Conservation (phyloP, 139 green algal genomes). For the Chlamydomonas eustigma region DNA sequence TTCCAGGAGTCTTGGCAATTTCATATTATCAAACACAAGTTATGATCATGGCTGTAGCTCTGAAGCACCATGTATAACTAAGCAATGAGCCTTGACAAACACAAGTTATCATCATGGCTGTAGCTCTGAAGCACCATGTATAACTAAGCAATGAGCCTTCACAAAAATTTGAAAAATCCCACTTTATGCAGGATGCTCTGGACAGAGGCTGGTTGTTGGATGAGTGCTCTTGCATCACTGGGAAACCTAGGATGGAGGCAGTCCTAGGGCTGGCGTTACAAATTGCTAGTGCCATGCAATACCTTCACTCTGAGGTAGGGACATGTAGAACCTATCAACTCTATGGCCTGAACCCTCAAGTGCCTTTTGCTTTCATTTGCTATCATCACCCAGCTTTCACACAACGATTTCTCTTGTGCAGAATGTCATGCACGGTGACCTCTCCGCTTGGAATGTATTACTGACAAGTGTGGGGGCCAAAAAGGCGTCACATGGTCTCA, state of each 20-base stretch:
- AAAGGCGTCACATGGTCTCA: too few species aligned
- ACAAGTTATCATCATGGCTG: too few species aligned
- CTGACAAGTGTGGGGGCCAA: constrained; percentile 32
- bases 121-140: too few species aligned
- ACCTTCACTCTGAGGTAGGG: constrained; percentile 42
- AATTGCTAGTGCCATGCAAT: constrained; percentile 43
- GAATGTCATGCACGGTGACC: constrained; percentile 65
- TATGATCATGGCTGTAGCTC: too few species aligned
- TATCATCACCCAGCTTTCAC: background rate
- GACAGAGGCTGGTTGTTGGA: constrained; percentile 40
- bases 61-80: too few species aligned
- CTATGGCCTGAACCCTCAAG: background rate
- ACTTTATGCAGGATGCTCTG: constrained; percentile 32
- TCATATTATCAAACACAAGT: too few species aligned
- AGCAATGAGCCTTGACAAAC: too few species aligned
- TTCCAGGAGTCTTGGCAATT: too few species aligned
- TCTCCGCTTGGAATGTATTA: constrained; percentile 71
- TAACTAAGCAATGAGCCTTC: too few species aligned
- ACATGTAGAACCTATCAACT: too few species aligned
- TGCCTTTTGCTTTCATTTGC: background rate
- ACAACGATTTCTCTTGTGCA: background rate
- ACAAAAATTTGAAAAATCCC: too few species aligned
- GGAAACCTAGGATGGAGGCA: constrained; percentile 25
- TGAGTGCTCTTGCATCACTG: constrained; percentile 9
- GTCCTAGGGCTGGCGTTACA: constrained; percentile 40